A percentile compares a stretch with the other conserved stretches of the same genome.
Conservation (phyloP, 352 stramenopile genomes). For the Phytophthora sansomeana region DNA sequence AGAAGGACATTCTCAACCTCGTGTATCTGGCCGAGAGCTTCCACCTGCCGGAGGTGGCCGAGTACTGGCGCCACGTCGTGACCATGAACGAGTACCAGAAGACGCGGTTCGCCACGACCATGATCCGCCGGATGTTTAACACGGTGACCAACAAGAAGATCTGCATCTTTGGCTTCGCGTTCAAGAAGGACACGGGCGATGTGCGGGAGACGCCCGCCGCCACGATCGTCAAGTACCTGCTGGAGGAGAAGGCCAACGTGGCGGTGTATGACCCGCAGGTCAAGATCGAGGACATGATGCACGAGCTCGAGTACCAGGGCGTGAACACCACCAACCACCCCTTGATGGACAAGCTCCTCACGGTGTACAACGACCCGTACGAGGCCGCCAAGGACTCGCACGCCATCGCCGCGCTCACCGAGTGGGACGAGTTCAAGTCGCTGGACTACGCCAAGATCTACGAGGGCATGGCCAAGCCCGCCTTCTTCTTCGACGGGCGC, state of each 20-base stretch:
- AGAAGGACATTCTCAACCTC: constrained; percentile 98
- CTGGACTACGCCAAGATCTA: constrained; percentile 98
- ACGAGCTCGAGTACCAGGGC: constrained; percentile 86
- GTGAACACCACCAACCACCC: constrained; percentile 92
- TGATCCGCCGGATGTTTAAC: constrained; percentile 99
- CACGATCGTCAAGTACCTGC: constrained; percentile 97
- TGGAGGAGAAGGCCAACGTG: constrained; percentile 96
- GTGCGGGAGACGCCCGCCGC: constrained; percentile 98
- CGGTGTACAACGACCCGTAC: constrained; percentile 88
- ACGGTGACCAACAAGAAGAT: constrained; percentile 99
- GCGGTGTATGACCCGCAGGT: constrained; percentile 98
- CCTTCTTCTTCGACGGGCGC: constrained; percentile 99
- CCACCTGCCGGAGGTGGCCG: constrained; percentile 97
- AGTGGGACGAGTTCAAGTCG: constrained; percentile 99
- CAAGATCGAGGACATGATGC: constrained; percentile 95
- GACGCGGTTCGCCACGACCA: constrained; percentile 98
- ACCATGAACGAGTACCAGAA: constrained; percentile 99
- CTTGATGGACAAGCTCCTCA: constrained; percentile 85
- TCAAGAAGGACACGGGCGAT: constrained; percentile 99
- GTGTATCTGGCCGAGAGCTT: constrained; percentile 99
- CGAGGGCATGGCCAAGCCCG: constrained; percentile 97
- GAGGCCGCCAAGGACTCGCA: constrained; percentile 93
- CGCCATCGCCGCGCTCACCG: constrained; percentile 96
- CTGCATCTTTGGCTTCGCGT: constrained; percentile 98
- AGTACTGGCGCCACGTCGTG: constrained; percentile 99